Conservation (phyloP, 1,284 basidiomycete species). For the Agaricales sp. region DNA sequence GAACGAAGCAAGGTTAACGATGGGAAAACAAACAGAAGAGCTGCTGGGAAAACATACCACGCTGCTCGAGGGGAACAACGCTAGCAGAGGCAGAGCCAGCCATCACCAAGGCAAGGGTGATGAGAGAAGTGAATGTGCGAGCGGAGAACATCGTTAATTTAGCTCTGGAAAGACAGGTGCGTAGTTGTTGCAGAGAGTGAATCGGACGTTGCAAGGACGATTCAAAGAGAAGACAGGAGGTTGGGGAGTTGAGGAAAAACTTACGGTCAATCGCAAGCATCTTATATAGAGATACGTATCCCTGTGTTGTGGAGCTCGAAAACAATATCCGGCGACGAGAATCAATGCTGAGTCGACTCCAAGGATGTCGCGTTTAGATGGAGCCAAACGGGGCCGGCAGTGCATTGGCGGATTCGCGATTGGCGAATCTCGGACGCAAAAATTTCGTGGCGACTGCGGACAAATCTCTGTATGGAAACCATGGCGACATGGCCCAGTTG, state of each 20-base stretch:
- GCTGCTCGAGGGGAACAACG: not conserved
- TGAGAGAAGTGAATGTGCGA: not conserved
- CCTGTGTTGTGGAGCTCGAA: not conserved
- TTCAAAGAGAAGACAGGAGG: not conserved
- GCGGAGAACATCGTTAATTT: not conserved
- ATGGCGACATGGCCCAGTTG: too few species aligned
- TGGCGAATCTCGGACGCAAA: not conserved
- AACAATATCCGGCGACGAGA: not conserved
- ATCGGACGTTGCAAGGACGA: not conserved
- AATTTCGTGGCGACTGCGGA: not conserved
- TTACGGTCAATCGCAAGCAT: not conserved
- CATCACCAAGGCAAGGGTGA: not conserved
- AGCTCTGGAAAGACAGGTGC: not conserved
- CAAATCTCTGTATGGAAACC: too few species aligned
- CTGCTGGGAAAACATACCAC: not conserved
- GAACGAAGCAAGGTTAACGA: not conserved
- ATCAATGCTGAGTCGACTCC: not conserved
- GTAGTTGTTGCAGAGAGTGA: not conserved
- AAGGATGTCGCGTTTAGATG: too few species aligned
- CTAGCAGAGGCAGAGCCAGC: not conserved
- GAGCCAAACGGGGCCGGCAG: not conserved
- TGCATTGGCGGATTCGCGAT: too few species aligned
- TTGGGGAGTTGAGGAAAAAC: not conserved
- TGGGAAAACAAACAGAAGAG: not conserved
- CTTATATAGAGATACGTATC: not conserved